Conservation (phyloP, 108 stramenopile species). For the Nannochloropsis oceanica region DNA sequence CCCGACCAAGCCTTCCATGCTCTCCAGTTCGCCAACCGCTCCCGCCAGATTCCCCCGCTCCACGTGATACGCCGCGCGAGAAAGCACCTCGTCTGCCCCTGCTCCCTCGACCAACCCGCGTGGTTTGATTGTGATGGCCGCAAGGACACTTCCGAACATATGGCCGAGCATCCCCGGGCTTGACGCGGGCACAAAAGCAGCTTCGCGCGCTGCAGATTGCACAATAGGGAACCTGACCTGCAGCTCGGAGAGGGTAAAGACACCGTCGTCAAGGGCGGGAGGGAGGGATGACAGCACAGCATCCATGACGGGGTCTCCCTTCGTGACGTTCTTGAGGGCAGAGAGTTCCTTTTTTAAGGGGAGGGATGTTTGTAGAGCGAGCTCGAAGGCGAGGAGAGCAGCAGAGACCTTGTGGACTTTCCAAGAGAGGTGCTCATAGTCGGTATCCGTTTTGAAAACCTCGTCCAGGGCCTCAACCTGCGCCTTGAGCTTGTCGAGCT, state of each 20-base stretch:
- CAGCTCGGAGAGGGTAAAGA: conserved; percentile 17
- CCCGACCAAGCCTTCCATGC: conserved; percentile 2
- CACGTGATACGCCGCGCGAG: conserved; percentile 7
- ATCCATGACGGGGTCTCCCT: conserved; percentile 11
- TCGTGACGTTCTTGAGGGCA: neutral
- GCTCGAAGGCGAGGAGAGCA: neutral
- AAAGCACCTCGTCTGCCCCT: conserved; percentile 4
- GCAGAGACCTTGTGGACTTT: neutral
- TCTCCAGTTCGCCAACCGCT: conserved; percentile 15
- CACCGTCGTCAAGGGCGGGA: neutral
- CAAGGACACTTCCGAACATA: conserved; percentile 3
- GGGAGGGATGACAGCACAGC: conserved; percentile 9
- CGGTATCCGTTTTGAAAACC: neutral
- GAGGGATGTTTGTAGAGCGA: neutral
- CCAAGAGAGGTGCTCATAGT: neutral
- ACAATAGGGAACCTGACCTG: conserved; percentile 6
- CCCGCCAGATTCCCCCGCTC: conserved; percentile 11
- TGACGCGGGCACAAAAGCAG: conserved; percentile 2
- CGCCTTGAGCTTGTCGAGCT: neutral
- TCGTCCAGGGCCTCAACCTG: neutral
- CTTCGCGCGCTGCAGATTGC: conserved; percentile 6
- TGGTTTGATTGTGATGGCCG: conserved; percentile 6
- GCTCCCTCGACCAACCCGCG: conserved; percentile 19
- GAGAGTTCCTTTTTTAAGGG: neutral
- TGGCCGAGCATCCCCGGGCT: conserved; percentile 8